These are phyloP conservation scores for Xylariaceae sp. DNA, from an alignment of 2,329 filamentous ascomycete species.

Conservation along the genomic window DNA sequence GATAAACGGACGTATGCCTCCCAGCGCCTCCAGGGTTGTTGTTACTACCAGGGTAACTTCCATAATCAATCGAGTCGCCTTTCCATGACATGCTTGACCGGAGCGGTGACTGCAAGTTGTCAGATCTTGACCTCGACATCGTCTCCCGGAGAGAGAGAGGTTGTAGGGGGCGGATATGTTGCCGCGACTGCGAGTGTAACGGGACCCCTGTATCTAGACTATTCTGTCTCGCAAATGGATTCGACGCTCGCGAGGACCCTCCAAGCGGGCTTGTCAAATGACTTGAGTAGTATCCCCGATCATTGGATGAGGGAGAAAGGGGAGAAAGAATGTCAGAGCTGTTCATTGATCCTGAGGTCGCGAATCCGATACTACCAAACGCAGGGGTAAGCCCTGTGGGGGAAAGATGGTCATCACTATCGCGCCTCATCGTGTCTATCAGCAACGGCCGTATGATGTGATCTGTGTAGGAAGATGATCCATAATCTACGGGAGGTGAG, in stretches of 20 bases:
- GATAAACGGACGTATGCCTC: constrained; percentile 58
- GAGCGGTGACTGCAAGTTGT: constrained; percentile 64
- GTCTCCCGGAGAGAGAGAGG: constrained; percentile 66
- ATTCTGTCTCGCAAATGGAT: constrained; percentile 59
- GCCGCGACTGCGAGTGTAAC: constrained; percentile 52
- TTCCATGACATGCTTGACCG: constrained; percentile 70
- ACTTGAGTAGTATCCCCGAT: constrained; percentile 60
- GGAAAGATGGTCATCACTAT: constrained; percentile 70
- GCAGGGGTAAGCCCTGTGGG: constrained; percentile 71
- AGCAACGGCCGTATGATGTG: constrained; percentile 72
- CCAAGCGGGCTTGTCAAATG: constrained; percentile 57
- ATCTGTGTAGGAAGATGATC: constrained; percentile 58
- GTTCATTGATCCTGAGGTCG: constrained; percentile 57
- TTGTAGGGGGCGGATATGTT: constrained; percentile 59
- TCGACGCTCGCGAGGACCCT: constrained; percentile 56
- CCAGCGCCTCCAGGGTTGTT: constrained; percentile 55
- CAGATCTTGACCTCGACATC: constrained; percentile 62
- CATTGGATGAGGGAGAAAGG: constrained; percentile 60
- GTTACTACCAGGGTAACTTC: constrained; percentile 55
- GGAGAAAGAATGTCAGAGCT: constrained; percentile 64
- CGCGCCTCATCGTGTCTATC: constrained; percentile 70
- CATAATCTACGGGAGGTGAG: constrained; percentile 57
- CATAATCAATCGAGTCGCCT: constrained; percentile 64
- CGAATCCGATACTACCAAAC: constrained; percentile 72
- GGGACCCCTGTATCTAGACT: constrained; percentile 55